Conservation (phyloP, 345 rosid species). For the Citrus medica region DNA sequence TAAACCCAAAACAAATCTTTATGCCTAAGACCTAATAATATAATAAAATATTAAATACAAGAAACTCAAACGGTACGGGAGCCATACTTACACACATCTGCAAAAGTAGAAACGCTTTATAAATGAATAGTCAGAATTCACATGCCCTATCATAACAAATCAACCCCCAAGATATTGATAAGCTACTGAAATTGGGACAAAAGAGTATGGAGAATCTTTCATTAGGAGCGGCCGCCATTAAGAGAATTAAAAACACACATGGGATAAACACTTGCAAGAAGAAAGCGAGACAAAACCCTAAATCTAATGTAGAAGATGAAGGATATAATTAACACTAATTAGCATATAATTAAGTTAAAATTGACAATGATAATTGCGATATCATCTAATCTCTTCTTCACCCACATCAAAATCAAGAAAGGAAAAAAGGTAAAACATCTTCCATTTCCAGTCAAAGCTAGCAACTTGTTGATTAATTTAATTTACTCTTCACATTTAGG, state of each 20-base stretch:
- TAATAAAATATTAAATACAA: background rate
- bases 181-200: slow-evolving; percentile 2
- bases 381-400: slow-evolving; percentile 5
- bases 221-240: background rate
- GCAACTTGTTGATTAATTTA: background rate
- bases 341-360: slow-evolving; percentile 4
- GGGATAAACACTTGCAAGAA: background rate
- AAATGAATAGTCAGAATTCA: slow-evolving; percentile 26
- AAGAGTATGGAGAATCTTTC: slow-evolving; percentile 11
- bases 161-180: slow-evolving; percentile 4
- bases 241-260: background rate
- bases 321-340: slow-evolving; percentile 5
- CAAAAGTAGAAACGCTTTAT: slow-evolving; percentile 13
- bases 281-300: background rate
- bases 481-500: slow-evolving; percentile 2
- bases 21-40: background rate
- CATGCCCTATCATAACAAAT: slow-evolving; percentile 22
- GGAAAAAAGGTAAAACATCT: background rate
- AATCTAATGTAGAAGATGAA: background rate
- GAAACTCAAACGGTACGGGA: background rate
- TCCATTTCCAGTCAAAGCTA: background rate
- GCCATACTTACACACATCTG: slow-evolving; percentile 9
- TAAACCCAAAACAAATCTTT: background rate
- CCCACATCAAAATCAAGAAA: slow-evolving; percentile 1
- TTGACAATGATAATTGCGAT: slow-evolving; percentile 3